Evolutionary conservation across 306 rosid genomes (phyloP), one percentile per base, ranked within the genome.

Genomic region (Trifolium pratense): DNA sequence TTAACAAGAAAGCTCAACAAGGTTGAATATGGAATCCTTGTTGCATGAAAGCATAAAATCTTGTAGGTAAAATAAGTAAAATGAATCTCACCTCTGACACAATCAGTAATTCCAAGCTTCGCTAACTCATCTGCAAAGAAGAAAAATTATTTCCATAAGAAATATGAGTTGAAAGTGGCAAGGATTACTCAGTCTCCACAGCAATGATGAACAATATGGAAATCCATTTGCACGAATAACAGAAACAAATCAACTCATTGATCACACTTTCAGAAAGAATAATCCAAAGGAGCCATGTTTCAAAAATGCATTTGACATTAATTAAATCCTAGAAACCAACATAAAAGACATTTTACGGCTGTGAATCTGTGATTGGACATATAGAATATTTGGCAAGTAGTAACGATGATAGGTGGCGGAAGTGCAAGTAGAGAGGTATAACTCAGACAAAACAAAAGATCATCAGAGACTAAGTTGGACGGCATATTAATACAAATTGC

Each of bases 91-190:
- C 98, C 98, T 88, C 86, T 87, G 70, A 86, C 93, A 62, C 90
- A 84, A 80, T 89, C 97, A 12, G 89, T 86, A 82, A 94, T 89
- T 82, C 98, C 98, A 84, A 94, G 97, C 87, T 88, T 94, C 76
- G 42, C 82, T 58, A 94, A 86, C 81, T 94, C 98, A 79, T 81
- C 98, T 94, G 89, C 87, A 83, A 81, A 73, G 61, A 71, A 71
- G 49, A 65, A 72, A 21, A 9, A 74, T 14, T 63, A 78, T 43
- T 78, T 62, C 25, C 66, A 55, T 17, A 9, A 20, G 64, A 65
- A 63, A 81, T 68, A 49, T 60, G 52, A 43, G 37, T 59, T 39
- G 9, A 73, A 60, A 59, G 62, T 16, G 53, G 45, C 55, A 40
- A 39, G 29, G 21, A 71, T 3, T 51, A 62, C 59, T 42, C 74